Base-by-base conservation (phyloP, 2,329 filamentous ascomycete genomes). In the Colletotrichum sansevieriae region DNA sequence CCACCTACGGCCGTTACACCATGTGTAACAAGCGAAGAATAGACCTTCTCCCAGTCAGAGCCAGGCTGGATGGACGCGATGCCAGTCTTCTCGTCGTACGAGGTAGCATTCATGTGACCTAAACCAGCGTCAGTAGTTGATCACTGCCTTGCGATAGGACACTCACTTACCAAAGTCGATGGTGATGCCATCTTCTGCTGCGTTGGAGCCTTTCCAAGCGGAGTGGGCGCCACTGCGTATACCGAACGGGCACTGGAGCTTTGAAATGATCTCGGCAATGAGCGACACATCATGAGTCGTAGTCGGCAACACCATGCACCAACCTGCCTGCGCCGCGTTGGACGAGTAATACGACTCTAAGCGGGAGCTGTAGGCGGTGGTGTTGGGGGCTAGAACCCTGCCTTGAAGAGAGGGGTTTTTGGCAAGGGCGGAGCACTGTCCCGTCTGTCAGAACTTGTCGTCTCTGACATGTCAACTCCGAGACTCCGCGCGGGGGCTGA, bases 51-150 rank as follows among this genome's bases (percentile, higher is more conserved):
- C 76, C 75, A 78, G 35, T 69, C 67, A n/a, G 73, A 70, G 9
- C 76, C 76, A 8, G 75, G 74, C 10, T 75, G 72, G 6, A 80
- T 75, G 3, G 71, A 74, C 3, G 76, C 79, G 20, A 78, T 72
- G 12, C 75, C 74, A 0, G 58, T 74, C 2, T 71, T 61, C 0
- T 58, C n/a, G 29, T 79, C 63, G 47, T 78, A 79, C 0, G 74
- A 75, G 0, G 75, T 79, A 12, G 69, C 13, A 44, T 78, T 78
- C 74, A 79, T 74, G 41, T 73, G 61, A 11, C 74, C 74, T 73
- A 44, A 5, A n/a, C 33, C 11, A 11, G n/a, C 10, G 1, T 39
- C 22, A 35, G 15, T 49, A 11, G 4, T 29, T 29, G 25, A 7
- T 6, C 25, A 8, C 29, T 10, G 9, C 25, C 15, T 2, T n/a